Base-by-base conservation (phyloP, 139 green algal genomes). In the Diplosphaera chodatii region DNA sequence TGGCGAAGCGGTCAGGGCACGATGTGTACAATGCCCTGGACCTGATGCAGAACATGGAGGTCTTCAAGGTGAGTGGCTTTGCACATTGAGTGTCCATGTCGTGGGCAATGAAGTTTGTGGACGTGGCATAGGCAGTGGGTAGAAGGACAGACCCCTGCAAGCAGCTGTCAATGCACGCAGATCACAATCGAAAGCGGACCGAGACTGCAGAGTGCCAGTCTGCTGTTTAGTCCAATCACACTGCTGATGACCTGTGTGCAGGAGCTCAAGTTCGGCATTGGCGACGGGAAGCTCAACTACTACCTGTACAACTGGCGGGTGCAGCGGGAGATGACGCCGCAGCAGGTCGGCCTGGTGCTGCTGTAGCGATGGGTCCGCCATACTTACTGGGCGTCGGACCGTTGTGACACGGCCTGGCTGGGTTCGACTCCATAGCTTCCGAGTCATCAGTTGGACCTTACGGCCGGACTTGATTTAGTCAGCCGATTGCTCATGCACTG, bases 1-100 rank as follows among this genome's bases (percentile, higher is more conserved):
- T 96, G 62, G 93, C 92, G 15, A 66, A 77, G 0, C 41, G 28
- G 72, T 72, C 84, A 40, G 88, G 89, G 20, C 97, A 95, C 64
- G 95, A 99, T 76, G 95, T 99, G 15, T 99, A 98, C 87, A 99
- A 99, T 75, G 90, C 92, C 1, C 89, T 99, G 32, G 92, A 99
- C 80, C 88, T 98, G 55, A 83, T 97, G 77, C 74, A 92, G n/a
- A 84, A 95, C 67, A 32, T 56, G 0, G 64, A 77, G 22, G 83
- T 96, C 41, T 27, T 59, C 16, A 59, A 59, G 18, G 48, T 25
- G 25, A 25, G 48, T 48, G 37, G 37, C 37, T 48, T 10, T 48
- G 37, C 37, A 20, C 10, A 10, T 6, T 20, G 10, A 6, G 37
- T 48, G 37, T 20, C 37, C 75, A 93, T 15, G 85, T 85, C n/a